These are phyloP conservation scores for Boeremia exigua DNA, from an alignment of 2,329 filamentous ascomycete species.

Conservation along the genomic window DNA sequence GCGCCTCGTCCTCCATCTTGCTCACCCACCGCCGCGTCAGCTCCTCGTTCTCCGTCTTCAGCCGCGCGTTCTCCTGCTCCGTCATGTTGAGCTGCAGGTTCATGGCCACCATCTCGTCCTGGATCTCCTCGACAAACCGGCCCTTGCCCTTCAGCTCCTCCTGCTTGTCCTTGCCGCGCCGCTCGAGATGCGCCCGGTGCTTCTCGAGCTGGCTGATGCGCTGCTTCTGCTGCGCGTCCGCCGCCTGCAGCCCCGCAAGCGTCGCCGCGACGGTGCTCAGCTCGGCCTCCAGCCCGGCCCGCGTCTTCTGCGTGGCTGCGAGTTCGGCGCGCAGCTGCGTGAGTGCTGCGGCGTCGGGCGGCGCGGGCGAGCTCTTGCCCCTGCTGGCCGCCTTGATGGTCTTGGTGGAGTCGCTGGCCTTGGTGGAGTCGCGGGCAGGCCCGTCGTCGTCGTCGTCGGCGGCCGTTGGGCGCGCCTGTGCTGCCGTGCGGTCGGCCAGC, in stretches of 20 bases:
- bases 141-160: conserved; percentile 86
- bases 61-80: conserved; percentile 74
- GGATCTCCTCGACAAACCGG: conserved; percentile 83
- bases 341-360: conserved; percentile 28
- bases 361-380: conserved; percentile 25
- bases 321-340: conserved; percentile 65
- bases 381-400: conserved; percentile 28
- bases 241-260: conserved; percentile 66
- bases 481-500: conserved; percentile 54
- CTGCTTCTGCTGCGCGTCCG: conserved; percentile 65
- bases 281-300: conserved; percentile 69
- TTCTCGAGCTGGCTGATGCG: conserved; percentile 67
- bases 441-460: conserved; percentile 26
- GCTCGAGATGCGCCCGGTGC: conserved; percentile 67
- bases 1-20: conserved; percentile 82
- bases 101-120: conserved; percentile 89
- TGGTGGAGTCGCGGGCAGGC: conserved; percentile 26
- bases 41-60: conserved; percentile 84
- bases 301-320: conserved; percentile 76
- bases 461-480: conserved; percentile 36
- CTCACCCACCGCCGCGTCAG: conserved; percentile 92
- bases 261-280: conserved; percentile 69
- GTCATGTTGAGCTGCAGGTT: conserved; percentile 88
- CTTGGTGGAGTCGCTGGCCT: conserved; percentile 29
- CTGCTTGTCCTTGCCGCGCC: conserved; percentile 77